Percentiles rank a stretch among this genome's conserved stretches.
Evolutionary conservation across 352 stramenopile genomes (phyloP).

Genomic region (Aphanomyces invadans): DNA sequence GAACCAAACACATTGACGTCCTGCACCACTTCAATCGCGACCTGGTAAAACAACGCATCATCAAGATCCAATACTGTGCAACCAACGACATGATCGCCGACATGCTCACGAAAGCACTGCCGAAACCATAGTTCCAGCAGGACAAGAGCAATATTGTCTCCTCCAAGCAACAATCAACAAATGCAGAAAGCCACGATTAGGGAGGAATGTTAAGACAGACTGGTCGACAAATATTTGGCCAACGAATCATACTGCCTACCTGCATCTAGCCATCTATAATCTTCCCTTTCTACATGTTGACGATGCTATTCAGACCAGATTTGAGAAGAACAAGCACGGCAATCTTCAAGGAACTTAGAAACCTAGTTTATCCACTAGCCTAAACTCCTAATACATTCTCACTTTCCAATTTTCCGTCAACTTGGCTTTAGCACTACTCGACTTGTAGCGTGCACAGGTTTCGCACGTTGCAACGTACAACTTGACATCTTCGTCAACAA

Average conservation of each 20-base stretch:
- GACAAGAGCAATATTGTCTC: not conserved
- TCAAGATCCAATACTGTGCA: not conserved
- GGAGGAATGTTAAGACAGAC: constrained; percentile 1
- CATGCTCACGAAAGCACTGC: not conserved
- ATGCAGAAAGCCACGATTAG: not conserved
- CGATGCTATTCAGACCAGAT: no score
- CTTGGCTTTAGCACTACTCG: constrained; percentile 27
- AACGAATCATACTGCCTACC: no score
- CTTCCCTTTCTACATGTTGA: no score
- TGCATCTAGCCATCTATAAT: no score
- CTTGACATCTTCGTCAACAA: constrained; percentile 4
- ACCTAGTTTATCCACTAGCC: no score
- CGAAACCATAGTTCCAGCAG: not conserved
- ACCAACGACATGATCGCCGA: not conserved
- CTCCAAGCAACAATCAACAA: not conserved
- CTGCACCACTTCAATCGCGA: not conserved
- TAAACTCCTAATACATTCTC: no score
- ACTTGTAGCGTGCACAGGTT: constrained; percentile 29
- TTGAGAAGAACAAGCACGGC: no score
- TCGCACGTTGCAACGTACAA: constrained; percentile 29
- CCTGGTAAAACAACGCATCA: not conserved
- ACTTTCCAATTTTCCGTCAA: no score
- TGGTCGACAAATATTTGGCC: no score
- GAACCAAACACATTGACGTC: not conserved
- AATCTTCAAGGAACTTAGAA: no score